Base-by-base conservation (phyloP, 2,329 filamentous ascomycete genomes). In the Alternaria postmessia region DNA sequence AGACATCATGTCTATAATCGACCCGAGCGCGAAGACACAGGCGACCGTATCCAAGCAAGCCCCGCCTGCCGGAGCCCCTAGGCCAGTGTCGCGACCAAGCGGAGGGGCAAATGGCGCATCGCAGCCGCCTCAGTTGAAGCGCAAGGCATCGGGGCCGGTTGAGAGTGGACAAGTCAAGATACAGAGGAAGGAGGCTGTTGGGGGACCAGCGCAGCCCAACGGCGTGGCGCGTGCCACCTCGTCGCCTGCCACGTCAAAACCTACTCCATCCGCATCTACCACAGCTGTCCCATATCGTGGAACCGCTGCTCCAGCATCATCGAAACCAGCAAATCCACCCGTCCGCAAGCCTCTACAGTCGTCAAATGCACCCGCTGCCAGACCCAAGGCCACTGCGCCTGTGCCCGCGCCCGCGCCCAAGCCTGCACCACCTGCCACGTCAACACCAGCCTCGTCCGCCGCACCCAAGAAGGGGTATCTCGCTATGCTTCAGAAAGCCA, bases 391-490 rank as follows among this genome's bases (percentile, higher is more conserved):
- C 41, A 55, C 70, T 41, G 61, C 69, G 12, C 63, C 70, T 41
- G 61, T 68, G 12, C 63, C 67, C 34, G 61, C 69, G 11, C 63
- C 67, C 38, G 58, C 61, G 22, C 54, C 69, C 5, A 74, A 71
- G 55, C 54, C 72, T 47, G 58, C 65, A 47, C 54, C 67, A 26
- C 42, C 61, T 54, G 54, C 65, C 51, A 42, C 71, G 4, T 47
- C 73, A 16, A 54, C 74, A 73, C 11, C 70, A 14, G 56, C 76
- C 39, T 54, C 67, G 8, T 44, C 69, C 7, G 75, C 81, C 3
- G 79, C 85, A 2, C 88, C 88, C 1, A 92, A 92, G 77, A 91
- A 90, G 2, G 91, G 89, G 0, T 94, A 88, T 75, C 87, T 88
- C 38, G 90, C 93, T 70, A 90, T 93, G 61, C 84, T 94, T 79